Base-by-base conservation (phyloP, 2,329 filamentous ascomycete genomes). In the Orbilia quercus region DNA sequence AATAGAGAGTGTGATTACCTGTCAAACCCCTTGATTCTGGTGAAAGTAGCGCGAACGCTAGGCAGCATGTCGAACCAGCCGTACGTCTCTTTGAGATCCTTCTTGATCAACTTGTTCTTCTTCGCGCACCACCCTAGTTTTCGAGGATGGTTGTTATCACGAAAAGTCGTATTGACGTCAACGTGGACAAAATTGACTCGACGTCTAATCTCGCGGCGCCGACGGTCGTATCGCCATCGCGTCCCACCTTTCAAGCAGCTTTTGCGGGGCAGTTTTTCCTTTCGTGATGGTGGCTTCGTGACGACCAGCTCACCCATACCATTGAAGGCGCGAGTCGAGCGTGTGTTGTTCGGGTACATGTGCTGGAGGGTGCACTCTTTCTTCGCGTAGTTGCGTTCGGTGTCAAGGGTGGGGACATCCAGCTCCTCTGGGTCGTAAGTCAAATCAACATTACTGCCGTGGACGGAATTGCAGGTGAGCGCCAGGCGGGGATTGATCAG, bases 401-500 rank as follows among this genome's bases (percentile, higher is more conserved):
- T 28, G 31, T 72, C 67, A 7, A 72, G 48, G 7, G 67, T 60
- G 20, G 67, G 59, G 28, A 48, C 47, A 22, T 72, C 67, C 12
- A 72, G 59, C 20, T 72, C 67, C 42, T 72, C 67, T 1, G 67
- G 67, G 18, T 72, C 59, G 34, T 40, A 72, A 18, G 38, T 54
- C 4, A 72, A 45, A 22, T 64, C 59, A 12, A 60, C 59, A 18
- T 72, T 72, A 16, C 59, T 65, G 7, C 67, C 67, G 11, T 60
- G 62, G 25, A 72, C 67, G 7, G 67, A 72, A 38, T 72, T 63
- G 59, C 67, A 65, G 36, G 67, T 65, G 14, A 72, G 67, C 38
- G 64, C 45, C 7, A 72, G 47, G 7, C 67, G 67, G 4, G 44
- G 47, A 16, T 65, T 72, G 16, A 72, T 53, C 6, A 64, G 51